These are phyloP conservation scores for Colletotrichum sp. DNA, from an alignment of 2,329 filamentous ascomycete genomes.

Conservation along the genomic window DNA sequence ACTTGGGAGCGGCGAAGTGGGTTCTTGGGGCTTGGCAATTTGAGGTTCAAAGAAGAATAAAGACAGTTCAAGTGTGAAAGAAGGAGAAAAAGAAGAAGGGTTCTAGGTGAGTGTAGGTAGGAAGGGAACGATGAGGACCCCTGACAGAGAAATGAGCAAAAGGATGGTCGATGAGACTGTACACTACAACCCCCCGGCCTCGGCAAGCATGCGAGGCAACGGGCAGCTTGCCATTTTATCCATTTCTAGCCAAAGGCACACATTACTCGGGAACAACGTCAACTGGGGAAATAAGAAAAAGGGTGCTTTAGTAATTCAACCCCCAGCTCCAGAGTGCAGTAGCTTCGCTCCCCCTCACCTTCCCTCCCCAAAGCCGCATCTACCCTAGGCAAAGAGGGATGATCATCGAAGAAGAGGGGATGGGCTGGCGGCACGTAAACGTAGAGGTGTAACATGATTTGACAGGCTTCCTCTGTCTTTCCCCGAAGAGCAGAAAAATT, in stretches of 20 bases:
- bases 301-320: not conserved
- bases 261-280: not conserved
- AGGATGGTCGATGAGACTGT: not conserved
- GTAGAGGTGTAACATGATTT: constrained; percentile 1
- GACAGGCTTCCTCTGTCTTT: not conserved
- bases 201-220: not conserved
- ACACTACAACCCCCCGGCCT: not conserved
- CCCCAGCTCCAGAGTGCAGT: not conserved
- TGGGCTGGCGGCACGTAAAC: not conserved
- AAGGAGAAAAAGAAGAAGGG: not conserved
- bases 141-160: not conserved
- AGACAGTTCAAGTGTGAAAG: not conserved
- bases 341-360: not conserved
- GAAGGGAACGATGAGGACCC: not conserved
- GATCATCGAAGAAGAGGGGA: not conserved
- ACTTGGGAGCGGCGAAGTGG: not conserved
- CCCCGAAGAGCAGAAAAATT: not conserved
- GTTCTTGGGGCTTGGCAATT: not conserved
- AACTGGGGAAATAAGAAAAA: not conserved
- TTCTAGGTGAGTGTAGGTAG: not conserved
- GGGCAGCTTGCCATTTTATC: not conserved
- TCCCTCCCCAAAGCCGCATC: constrained; percentile 1
- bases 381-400: constrained; percentile 3
- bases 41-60: not conserved
- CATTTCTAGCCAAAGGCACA: not conserved